A percentile compares a stretch with the other conserved stretches of the same genome.
Conservation (phyloP, 2,329 filamentous ascomycete species). For the Aotearoamyces nothofagi region DNA sequence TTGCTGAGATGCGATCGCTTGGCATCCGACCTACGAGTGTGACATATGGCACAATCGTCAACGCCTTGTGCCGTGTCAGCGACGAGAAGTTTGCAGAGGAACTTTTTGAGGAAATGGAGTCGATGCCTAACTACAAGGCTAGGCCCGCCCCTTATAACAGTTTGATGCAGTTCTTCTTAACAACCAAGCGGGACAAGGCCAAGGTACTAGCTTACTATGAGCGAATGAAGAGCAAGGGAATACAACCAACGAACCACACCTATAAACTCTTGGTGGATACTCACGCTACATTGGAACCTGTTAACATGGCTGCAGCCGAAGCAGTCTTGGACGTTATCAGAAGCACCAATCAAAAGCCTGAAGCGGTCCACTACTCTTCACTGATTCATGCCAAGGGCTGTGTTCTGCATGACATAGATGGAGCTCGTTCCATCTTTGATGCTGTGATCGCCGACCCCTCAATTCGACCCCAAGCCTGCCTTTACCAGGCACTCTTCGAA, state of each 20-base stretch:
- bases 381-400: constrained; percentile 94
- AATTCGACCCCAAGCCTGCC: constrained; percentile 62
- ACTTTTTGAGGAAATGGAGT: constrained; percentile 98
- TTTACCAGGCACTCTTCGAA: constrained; percentile 96
- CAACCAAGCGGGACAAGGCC: constrained; percentile 85
- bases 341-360: constrained; percentile 56
- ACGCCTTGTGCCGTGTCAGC: constrained; percentile 89
- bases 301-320: constrained; percentile 74
- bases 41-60: constrained; percentile 96
- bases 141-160: constrained; percentile 96
- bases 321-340: constrained; percentile 68
- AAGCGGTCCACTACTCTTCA: constrained; percentile 90
- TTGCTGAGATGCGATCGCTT: constrained; percentile 87
- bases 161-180: constrained; percentile 98
- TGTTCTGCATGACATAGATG: constrained; percentile 79
- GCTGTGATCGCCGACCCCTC: constrained; percentile 52
- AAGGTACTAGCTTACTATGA: constrained; percentile 94
- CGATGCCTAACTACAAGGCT: constrained; percentile 97
- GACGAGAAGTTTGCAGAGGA: constrained; percentile 97
- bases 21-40: constrained; percentile 93
- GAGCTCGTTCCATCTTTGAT: constrained; percentile 71
- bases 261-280: constrained; percentile 96
- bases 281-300: constrained; percentile 81
- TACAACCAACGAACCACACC: constrained; percentile 85
- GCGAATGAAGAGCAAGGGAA: constrained; percentile 77